These are phyloP conservation scores for Allantophomopsis lycopodina DNA, from an alignment of 2,329 filamentous ascomycete species.

Conservation along the genomic window DNA sequence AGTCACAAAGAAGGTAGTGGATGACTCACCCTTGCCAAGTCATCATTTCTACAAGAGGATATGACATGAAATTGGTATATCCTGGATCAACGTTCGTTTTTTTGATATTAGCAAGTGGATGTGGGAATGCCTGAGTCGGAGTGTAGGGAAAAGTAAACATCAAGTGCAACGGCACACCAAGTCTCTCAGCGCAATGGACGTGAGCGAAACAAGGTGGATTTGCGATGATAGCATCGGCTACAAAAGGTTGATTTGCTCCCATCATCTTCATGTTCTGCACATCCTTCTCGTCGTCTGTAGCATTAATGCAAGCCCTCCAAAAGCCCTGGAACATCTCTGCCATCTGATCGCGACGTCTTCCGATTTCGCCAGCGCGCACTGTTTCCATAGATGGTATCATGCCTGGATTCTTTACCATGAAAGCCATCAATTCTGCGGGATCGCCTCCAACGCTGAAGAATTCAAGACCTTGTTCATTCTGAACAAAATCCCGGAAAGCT, in stretches of 20 bases:
- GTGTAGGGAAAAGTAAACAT: slow-evolving; percentile 86
- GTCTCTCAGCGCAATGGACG: slow-evolving; percentile 64
- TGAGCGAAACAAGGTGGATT: slow-evolving; percentile 72
- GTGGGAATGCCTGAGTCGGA: slow-evolving; percentile 55
- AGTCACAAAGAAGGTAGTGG: background rate
- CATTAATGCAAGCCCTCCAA: slow-evolving; percentile 65
- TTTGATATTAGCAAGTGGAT: slow-evolving; percentile 66
- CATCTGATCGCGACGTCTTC: slow-evolving; percentile 53
- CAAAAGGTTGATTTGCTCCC: slow-evolving; percentile 44
- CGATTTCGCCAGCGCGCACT: slow-evolving; percentile 61
- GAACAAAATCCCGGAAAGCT: slow-evolving; percentile 62
- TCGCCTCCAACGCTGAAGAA: slow-evolving; percentile 69
- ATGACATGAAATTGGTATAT: slow-evolving; percentile 71
- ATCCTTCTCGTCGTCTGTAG: slow-evolving; percentile 55
- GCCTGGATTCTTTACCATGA: slow-evolving; percentile 76
- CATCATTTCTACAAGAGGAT: slow-evolving; percentile 72
- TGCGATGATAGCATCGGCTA: slow-evolving; percentile 72
- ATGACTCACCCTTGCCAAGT: slow-evolving; percentile 63
- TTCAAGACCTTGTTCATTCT: slow-evolving; percentile 58
- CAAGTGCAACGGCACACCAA: slow-evolving; percentile 66
- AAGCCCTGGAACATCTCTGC: slow-evolving; percentile 74
- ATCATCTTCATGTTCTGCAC: slow-evolving; percentile 49
- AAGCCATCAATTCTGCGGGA: slow-evolving; percentile 66
- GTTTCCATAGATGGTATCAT: slow-evolving; percentile 63
- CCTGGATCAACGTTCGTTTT: slow-evolving; percentile 56